Base-by-base conservation (phyloP, 257 asterid species). In the Perilla frutescens region DNA sequence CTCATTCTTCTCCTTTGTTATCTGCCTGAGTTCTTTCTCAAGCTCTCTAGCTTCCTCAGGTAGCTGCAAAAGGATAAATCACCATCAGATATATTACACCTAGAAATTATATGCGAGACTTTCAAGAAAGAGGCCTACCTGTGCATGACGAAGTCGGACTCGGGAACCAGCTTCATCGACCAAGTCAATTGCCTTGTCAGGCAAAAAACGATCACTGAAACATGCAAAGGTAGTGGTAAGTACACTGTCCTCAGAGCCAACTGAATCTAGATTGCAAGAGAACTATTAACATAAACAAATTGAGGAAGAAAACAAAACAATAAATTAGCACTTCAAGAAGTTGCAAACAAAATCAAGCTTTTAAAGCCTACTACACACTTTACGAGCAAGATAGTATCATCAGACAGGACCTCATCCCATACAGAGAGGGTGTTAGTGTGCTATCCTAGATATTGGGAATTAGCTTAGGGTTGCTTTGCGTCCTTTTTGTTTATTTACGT, bases 11-110 rank as follows among this genome's bases (percentile, higher is more conserved):
- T 91, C 98, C 86, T 91, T 94, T 1, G 99, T 94, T 57, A 91
- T 85, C 88, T 90, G 98, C 81, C 99, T 87, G 51, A 91, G 97
- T 83, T 94, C 99, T 84, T 84, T 91, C 92, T 94, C 99, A 44
- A 94, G 88, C 79, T 91, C 99, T 79, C 87, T 90, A 68, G 99
- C 99, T 90, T 94, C 99, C 87, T 90, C 99, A 0, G 99, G 99
- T 29, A 94, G 96, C 99, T 94, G 88, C 74, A 80, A 41, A 34
- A 54, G 47, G 62, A 68, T 7, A 41, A 71, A 40, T 31, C 45
- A 73, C 76, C 74, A 72, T 58, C 13, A 64, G 71, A 71, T 26
- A 50, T 32, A 55, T 71, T 47, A n/a, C 49, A 50, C 66, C 10
- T 26, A 13, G 12, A 59, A 65, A 51, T 13, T 45, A 72, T 12